Base-by-base conservation (phyloP, 2,329 filamentous ascomycete species). In the Ophiocordyceps sinensis region DNA sequence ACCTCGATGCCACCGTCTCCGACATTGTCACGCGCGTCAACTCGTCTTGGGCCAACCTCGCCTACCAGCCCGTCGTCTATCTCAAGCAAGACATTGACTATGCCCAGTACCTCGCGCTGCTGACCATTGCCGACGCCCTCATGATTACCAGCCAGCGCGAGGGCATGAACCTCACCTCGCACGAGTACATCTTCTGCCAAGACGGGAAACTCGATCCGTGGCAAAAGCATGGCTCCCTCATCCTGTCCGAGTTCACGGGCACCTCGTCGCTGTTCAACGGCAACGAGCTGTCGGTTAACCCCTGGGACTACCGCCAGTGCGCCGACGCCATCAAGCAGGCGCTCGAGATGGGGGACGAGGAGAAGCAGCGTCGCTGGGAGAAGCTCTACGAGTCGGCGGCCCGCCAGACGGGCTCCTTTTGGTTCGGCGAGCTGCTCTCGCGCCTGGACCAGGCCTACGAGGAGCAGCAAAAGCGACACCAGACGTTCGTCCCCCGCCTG, bases 1-100 rank as follows among this genome's bases (percentile, higher is more conserved):
- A 95, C 54, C 72, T 95, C 10, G 84, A 94, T 51, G 83, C 85
- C 1, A 85, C 83, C 0, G 82, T 96, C 21, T 88, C 85, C 2
- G 87, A 95, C 57, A 95, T 96, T 56, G 87, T 94, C 47, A 94
- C 86, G 40, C 79, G 89, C 44, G 89, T 96, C 57, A 94, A 96
- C 59, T 91, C 86, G 1, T 79, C 79, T 1, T 88, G 88, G 70
- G 88, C 88, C 7, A 94, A 87, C 23, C 69, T 96, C 39, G 85
- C 86, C 0, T 91, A 95, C 53, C 87, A 94, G 54, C 89, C 89
- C 1, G 74, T 96, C 11, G 84, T 95, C 6, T 95, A 95, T 60
- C 68, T 96, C 41, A 88, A 93, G 61, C 89, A 96, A 59, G 89
- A 96, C 52, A 91, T 96, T 44, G 81, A 85, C 43, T 94, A 94